Evolutionary conservation across 106 monocot species (phyloP).

Genomic region (Amphibolis antarctica): DNA sequence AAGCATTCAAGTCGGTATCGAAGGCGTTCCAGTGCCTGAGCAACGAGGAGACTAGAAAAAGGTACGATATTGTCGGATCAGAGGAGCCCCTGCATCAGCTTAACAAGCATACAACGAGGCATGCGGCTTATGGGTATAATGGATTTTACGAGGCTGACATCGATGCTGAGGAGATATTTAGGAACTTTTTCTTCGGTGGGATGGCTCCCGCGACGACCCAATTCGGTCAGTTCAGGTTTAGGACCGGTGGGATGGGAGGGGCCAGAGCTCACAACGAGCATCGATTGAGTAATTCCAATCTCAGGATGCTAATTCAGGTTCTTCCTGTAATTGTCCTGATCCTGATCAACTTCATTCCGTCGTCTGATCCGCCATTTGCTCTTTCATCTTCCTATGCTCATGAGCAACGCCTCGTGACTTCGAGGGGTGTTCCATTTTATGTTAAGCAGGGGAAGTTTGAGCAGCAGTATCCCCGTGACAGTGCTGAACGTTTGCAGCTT

Average conservation of each 20-base stretch:
- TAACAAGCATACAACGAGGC: constrained; percentile 19
- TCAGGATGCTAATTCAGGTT: constrained; percentile 55
- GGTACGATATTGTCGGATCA: constrained; percentile 77
- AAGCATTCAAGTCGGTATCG: constrained; percentile 88
- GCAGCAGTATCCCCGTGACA: constrained; percentile 57
- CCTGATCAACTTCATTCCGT: constrained; percentile 69
- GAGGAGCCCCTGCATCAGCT: constrained; percentile 40
- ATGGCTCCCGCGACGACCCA: constrained; percentile 35
- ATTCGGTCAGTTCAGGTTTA: constrained; percentile 63
- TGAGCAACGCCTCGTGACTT: constrained; percentile 57
- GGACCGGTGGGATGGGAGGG: constrained; percentile 48
- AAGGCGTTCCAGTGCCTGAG: constrained; percentile 96
- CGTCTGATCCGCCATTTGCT: constrained; percentile 55
- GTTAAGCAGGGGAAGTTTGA: constrained; percentile 72
- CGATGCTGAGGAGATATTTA: constrained; percentile 92
- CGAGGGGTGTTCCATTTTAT: constrained; percentile 55
- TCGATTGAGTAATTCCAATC: constrained; percentile 25
- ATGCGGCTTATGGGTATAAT: constrained; percentile 27
- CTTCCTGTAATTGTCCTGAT: constrained; percentile 66
- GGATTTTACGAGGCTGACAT: constrained; percentile 78
- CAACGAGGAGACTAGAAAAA: constrained; percentile 59
- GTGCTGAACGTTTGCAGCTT: constrained; percentile 36
- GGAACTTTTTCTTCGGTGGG: constrained; percentile 88
- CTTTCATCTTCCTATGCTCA: constrained; percentile 43
- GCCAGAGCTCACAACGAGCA: constrained; percentile 23